Evolutionary conservation across 495 filamentous ascomycete genomes (phyloP).

Genomic region (Jackrogersella multiformis): DNA sequence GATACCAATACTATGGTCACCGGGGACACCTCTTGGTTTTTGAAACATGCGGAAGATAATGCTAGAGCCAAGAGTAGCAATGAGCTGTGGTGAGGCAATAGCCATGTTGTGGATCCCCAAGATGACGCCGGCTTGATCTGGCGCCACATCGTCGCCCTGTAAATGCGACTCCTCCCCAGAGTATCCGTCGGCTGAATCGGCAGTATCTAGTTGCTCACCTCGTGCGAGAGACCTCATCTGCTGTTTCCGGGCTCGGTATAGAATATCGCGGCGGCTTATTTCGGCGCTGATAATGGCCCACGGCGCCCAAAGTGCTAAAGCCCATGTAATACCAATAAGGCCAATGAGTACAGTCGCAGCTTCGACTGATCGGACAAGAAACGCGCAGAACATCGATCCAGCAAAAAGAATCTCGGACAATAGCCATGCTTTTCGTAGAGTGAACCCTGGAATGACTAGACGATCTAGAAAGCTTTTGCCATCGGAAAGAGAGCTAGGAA

Average conservation of each 20-base stretch:
- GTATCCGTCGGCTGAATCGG: constrained; percentile 6
- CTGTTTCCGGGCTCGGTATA: constrained; percentile 64
- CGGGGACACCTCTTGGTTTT: constrained; percentile 80
- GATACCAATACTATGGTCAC: constrained; percentile 86
- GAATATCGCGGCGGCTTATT: constrained; percentile 78
- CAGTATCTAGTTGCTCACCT: constrained; percentile 10
- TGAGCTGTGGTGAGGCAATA: constrained; percentile 85
- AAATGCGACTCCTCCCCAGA: constrained; percentile 41
- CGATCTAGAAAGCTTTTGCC: constrained; percentile 59
- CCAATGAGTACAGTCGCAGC: constrained; percentile 78
- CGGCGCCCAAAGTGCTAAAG: constrained; percentile 87
- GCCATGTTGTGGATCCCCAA: constrained; percentile 93
- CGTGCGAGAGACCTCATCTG: constrained; percentile 41
- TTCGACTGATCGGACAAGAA: constrained; percentile 72
- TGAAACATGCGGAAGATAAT: constrained; percentile 83
- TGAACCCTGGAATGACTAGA: constrained; percentile 79
- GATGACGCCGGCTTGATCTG: constrained; percentile 85
- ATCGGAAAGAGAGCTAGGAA: constrained; percentile 46
- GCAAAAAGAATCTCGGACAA: constrained; percentile 82
- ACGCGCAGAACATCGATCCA: constrained; percentile 78
- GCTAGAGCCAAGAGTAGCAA: constrained; percentile 82
- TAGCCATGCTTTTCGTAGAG: constrained; percentile 86
- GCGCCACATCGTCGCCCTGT: constrained; percentile 57
- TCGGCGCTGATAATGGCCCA: constrained; percentile 92
- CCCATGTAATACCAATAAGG: constrained; percentile 86